Percentiles rank a stretch among this genome's conserved stretches.
Conservation (phyloP, 1,284 basidiomycete species). For the Ceraceosorus bombacis region DNA sequence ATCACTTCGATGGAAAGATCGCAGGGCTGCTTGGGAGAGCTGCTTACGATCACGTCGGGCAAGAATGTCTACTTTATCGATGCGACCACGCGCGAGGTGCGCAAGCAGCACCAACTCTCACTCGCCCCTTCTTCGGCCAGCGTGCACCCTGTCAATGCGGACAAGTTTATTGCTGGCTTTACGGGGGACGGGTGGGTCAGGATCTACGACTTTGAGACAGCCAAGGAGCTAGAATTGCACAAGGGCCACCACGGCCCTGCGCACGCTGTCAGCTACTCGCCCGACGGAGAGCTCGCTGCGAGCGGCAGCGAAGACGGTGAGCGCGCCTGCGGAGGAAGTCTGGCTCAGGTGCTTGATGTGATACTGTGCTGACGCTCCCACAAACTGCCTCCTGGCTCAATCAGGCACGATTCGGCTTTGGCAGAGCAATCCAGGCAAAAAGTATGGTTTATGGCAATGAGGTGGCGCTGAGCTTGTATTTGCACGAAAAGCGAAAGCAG, state of each 20-base stretch:
- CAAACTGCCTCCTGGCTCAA: slow-evolving; percentile 13
- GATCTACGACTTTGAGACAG: slow-evolving; percentile 76
- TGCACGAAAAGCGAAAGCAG: neutral
- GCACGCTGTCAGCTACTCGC: slow-evolving; percentile 84
- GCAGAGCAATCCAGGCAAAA: slow-evolving; percentile 88
- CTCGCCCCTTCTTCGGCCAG: slow-evolving; percentile 75
- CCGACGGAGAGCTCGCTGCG: slow-evolving; percentile 96
- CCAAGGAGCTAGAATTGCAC: slow-evolving; percentile 77
- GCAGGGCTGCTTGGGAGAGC: slow-evolving; percentile 70
- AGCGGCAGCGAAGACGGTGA: slow-evolving; percentile 70
- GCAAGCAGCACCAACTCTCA: slow-evolving; percentile 27
- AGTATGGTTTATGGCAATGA: slow-evolving; percentile 73
- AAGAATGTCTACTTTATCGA: slow-evolving; percentile 76
- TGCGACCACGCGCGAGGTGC: slow-evolving; percentile 32
- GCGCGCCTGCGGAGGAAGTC: neutral
- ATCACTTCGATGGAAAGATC: slow-evolving; percentile 80
- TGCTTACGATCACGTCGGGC: slow-evolving; percentile 81
- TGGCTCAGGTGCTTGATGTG: neutral
- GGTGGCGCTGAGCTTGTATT: neutral
- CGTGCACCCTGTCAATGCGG: slow-evolving; percentile 77
- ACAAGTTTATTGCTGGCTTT: slow-evolving; percentile 88
- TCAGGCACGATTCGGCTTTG: slow-evolving; percentile 84
- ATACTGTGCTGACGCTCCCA: neutral
- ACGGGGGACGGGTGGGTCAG: slow-evolving; percentile 90
- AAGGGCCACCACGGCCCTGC: slow-evolving; percentile 98